Evolutionary conservation across 2,329 filamentous ascomycete species (phyloP), one percentile per base, ranked within the genome.

Genomic region (Sporothrix dimorphospora): DNA sequence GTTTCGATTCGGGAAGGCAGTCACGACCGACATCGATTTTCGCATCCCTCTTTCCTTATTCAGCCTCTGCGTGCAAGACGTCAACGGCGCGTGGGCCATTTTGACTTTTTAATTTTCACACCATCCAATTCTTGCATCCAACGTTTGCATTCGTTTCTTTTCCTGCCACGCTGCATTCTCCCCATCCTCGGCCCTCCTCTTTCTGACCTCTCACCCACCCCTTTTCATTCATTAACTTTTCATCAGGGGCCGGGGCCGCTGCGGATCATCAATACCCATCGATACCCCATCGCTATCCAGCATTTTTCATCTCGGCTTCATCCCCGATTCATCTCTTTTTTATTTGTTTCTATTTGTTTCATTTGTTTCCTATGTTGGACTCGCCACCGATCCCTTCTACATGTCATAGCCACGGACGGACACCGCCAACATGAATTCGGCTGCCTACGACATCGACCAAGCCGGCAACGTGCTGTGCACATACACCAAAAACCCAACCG

Each of bases 391-490:
- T 7, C 34, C 30, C 14, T 69, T 69, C 47, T 63, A 45, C 55
- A 59, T 61, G 68, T 40, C 53, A 34, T n/a, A 38, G 55, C 53
- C 27, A 34, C 68, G 51, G 68, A 30, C 24, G 14, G 30, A 53
- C 38, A 57, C 42, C 75, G 68, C 47, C 74, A 76, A 69, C 63
- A 80, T 80, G 78, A 79, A 73, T 71, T 77, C 75, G 72, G 76
- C 79, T 73, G 76, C 80, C 74, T 80, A 76, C 75, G 80, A 82
- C 73, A 79, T 82, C 70, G 79, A 82, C 75, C 78, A 79, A 74
- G 80, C 80, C 74, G 80, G 80, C 75, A 78, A 81, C 71, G 79
- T 81, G 74, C 77, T 81, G 70, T 79, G 76, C 77, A 81, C 79
- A 11, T 81, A 82, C 72, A 76, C 72, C 69, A 74, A 75, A 27